These are phyloP conservation scores for Trypethelium eluteriae DNA, from an alignment of 495 filamentous ascomycete genomes.

Conservation along the genomic window DNA sequence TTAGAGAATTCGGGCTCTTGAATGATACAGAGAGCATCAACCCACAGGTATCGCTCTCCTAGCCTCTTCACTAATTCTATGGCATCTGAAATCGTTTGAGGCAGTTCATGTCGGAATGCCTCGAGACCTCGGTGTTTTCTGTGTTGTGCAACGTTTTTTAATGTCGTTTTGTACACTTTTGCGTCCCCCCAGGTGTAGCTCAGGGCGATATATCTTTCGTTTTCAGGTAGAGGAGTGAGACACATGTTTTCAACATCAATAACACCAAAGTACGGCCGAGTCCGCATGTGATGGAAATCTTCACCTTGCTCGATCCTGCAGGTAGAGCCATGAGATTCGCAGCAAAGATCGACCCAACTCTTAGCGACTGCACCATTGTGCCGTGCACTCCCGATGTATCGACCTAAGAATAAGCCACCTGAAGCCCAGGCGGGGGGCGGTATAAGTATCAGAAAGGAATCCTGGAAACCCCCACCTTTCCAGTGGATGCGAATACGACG, in stretches of 20 bases:
- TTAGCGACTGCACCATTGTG: neutral
- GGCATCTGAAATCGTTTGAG: constrained; percentile 12
- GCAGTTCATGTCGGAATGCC: neutral
- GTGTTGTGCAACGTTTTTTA: neutral
- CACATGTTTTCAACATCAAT: neutral
- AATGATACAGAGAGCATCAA: constrained; percentile 14
- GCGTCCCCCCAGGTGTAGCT: constrained; percentile 13
- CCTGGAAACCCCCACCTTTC: neutral
- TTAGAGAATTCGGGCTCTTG: constrained; percentile 3
- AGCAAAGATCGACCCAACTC: neutral
- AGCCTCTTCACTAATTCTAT: constrained; percentile 5
- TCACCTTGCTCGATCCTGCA: neutral
- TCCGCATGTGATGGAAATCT: neutral
- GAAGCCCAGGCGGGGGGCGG: neutral
- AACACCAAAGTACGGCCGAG: neutral
- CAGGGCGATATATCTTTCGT: neutral
- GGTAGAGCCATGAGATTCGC: neutral
- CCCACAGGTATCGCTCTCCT: constrained; percentile 10
- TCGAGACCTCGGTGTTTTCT: neutral
- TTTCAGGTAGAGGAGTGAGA: neutral
- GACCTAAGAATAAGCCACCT: neutral
- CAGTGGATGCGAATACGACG: neutral
- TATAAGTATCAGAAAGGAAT: neutral
- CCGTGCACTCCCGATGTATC: neutral
- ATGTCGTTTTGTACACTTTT: neutral